Percentiles rank a stretch among this genome's conserved stretches.
These are phyloP conservation scores for Neurospora sp. DNA, from an alignment of 495 filamentous ascomycete species.

Conservation along the genomic window DNA sequence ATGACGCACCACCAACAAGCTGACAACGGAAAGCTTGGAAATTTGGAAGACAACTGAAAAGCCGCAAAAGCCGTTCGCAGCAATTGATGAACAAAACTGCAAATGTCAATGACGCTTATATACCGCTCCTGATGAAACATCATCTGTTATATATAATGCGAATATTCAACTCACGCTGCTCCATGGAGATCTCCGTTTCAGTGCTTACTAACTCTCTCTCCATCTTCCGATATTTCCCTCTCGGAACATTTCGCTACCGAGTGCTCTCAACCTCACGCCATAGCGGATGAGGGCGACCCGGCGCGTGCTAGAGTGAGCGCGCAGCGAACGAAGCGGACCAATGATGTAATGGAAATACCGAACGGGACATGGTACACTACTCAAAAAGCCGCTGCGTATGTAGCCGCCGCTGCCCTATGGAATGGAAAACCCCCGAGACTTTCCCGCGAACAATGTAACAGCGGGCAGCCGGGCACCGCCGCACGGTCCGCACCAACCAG, in stretches of 20 bases:
- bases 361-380: not conserved
- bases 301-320: not conserved
- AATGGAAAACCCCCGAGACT: slow-evolving; percentile 8
- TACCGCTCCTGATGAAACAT: not conserved
- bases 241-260: not conserved
- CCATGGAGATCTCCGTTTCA: not conserved
- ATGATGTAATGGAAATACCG: not conserved
- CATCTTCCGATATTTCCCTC: not conserved
- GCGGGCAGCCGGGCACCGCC: not conserved
- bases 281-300: not conserved
- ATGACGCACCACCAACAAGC: not conserved
- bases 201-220: not conserved
- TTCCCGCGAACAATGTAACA: slow-evolving; percentile 2
- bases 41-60: not conserved
- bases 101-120: not conserved
- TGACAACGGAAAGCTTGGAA: not conserved
- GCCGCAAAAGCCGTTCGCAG: not conserved
- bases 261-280: not conserved
- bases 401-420: not conserved
- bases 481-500: not conserved
- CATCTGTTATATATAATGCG: not conserved
- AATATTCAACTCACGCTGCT: not conserved
- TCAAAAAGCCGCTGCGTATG: not conserved
- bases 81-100: not conserved
- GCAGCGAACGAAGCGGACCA: not conserved